Evolutionary conservation across 352 stramenopile genomes (phyloP), one percentile per base, ranked within the genome.

Genomic region (Phytophthora sansomeana): DNA sequence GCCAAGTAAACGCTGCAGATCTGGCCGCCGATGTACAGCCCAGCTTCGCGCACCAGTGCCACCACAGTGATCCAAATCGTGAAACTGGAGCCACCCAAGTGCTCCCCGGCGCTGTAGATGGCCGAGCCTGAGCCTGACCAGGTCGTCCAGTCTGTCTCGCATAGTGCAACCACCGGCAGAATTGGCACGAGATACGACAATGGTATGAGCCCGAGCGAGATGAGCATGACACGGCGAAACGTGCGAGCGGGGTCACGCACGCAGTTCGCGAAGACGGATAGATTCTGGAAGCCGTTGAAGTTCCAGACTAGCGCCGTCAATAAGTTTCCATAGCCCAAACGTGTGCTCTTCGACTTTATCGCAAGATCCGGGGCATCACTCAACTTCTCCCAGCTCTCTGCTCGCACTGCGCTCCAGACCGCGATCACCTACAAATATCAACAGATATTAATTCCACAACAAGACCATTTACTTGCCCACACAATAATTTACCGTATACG

Each of bases 281-380:
- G 36, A 32, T 88, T 89, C 46, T 77, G 67, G 57, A 85, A 87
- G 9, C 79, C 81, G 47, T 80, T 83, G 57, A 75, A 90, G 67
- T 72, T 75, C 77, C 77, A 88, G 16, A 85, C 74, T 13, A 90
- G 55, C 4, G 62, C 62, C 28, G 52, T 79, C 32, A 89, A 35
- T 5, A 88, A 32, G 1, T 50, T 55, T 0, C 42, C 43, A 52
- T 67, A 71, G 1, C 55, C 38, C n/a, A 81, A 60, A 29, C 75
- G 52, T 6, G 78, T 47, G 9, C 67, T 50, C 7, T 59, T 11
- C 67, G 38, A 30, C 36, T 43, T 51, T 26, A 65, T 43, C 5
- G 26, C 14, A 36, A 11, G 14, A 14, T 75, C 63, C 3, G 66
- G 72, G 10, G 88, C 29, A 28, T 78, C 72, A 9, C 53, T 39